phyloP scores from a whole-genome alignment of 2,329 filamentous ascomycete species.

The Fusarium penzigii region DNA sequence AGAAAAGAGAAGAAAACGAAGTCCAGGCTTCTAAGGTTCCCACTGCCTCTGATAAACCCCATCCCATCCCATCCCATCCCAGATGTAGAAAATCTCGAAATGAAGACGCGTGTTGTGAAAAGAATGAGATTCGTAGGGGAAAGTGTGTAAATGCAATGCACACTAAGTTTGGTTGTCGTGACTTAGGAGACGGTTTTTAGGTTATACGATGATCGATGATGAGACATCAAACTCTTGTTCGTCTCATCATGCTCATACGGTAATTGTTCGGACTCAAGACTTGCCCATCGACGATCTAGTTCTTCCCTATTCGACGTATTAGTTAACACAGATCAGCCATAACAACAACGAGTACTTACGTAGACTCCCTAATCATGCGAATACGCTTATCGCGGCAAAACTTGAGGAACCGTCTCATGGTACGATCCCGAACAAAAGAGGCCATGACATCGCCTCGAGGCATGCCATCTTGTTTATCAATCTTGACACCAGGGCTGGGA shows the following conservation, averaged over 20 bases:
- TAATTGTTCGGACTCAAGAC: background rate
- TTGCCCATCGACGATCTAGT: background rate
- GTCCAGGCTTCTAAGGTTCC: background rate
- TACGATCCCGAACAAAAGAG: conserved; percentile 53
- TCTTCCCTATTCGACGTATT: background rate
- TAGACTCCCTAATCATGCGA: conserved; percentile 38
- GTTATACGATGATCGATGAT: background rate
- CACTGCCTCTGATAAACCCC: background rate
- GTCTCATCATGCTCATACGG: background rate
- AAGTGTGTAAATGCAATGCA: no score
- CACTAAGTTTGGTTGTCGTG: no score
- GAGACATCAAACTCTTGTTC: background rate
- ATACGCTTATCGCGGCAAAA: conserved; percentile 49
- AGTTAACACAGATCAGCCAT: background rate
- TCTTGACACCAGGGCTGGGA: conserved; percentile 24
- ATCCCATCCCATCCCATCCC: background rate
- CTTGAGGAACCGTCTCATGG: conserved; percentile 52
- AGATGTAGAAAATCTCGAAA: background rate
- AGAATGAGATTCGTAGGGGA: background rate
- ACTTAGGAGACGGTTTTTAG: no score
- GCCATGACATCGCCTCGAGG: conserved; percentile 50
- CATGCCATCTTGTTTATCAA: conserved; percentile 33
- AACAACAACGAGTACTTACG: conserved; percentile 36
- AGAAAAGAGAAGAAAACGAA: background rate
- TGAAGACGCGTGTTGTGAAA: background rate